Percentiles rank a stretch among this genome's conserved stretches.
Conservation (phyloP, 345 rosid species). For the Gossypium bickii region DNA sequence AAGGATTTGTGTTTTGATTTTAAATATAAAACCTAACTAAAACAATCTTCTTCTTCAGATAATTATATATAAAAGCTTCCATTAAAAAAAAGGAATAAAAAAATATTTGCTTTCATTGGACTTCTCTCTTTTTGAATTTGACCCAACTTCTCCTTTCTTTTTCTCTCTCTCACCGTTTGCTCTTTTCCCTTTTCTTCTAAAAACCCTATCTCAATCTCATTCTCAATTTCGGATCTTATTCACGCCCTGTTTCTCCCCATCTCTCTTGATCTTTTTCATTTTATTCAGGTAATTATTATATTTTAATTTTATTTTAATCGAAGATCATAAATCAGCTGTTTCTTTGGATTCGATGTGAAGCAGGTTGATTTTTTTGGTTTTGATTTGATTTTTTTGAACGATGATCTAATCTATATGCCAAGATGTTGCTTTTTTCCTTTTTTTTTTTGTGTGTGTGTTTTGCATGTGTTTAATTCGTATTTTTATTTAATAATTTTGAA, state of each 20-base stretch:
- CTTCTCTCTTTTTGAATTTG: too few species aligned
- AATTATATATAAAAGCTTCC: too few species aligned
- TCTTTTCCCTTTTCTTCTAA: background rate
- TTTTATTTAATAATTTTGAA: background rate
- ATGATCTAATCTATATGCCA: background rate
- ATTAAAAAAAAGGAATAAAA: too few species aligned
- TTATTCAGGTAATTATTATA: background rate
- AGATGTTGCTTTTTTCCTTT: background rate
- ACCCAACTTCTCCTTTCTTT: too few species aligned
- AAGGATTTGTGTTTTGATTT: too few species aligned
- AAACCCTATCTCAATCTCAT: background rate
- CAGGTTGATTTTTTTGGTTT: background rate
- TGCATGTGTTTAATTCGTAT: background rate
- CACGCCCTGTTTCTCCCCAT: background rate
- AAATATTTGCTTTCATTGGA: too few species aligned
- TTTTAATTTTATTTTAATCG: background rate
- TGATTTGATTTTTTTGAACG: background rate
- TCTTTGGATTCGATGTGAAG: background rate
- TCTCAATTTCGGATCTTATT: constrained; percentile 1
- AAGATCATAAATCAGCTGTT: background rate
- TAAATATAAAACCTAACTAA: too few species aligned
- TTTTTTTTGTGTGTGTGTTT: background rate
- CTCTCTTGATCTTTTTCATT: background rate
- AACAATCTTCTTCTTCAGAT: too few species aligned
- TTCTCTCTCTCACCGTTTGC: too few species aligned